Base-by-base conservation (phyloP, 805 yeast species). In the Priceomyces castillae region DNA sequence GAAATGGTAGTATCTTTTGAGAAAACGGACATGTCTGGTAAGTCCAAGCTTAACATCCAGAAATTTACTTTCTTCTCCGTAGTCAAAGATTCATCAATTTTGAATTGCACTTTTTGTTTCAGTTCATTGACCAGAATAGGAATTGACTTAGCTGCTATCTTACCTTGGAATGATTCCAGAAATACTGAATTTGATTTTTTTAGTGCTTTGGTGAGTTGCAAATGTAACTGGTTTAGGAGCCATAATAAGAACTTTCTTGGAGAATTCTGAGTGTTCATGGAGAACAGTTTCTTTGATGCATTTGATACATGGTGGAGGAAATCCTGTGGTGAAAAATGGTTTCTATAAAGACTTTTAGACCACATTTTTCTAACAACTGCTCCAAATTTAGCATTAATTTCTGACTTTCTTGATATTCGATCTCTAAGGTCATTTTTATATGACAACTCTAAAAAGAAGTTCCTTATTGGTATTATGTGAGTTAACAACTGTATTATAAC, bases 241-340 rank as follows among this genome's bases (percentile, higher is more conserved):
- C 90, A 85, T 4, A 74, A 51, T 4, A 84, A 49, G 46, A 86
- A 78, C 11, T 63, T 64, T 46, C 76, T 77, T 1, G 94, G 92
- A 34, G 78, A 78, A 3, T 58, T 55, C 37, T 71, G 67, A 22
- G 55, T 57, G 23, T 64, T 65, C 4, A 70, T 36, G 3, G 69
- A 56, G 52, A 76, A 77, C 34, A 60, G 55, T 41, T 70, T 73
- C 36, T 73, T 68, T 0, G 84, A 70, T n/a, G 57, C 43, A 1
- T 62, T 52, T 1, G 75, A 60, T 3, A 83, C 60, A 46, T 64
- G 67, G 45, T 80, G 80, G 36, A 83, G 56, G 6, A 87, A 61
- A 40, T 82, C 88, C 54, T 80, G 84, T 1, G 88, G 82, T 0
- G 92, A 81, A 2, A 85, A 69, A 52, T 84, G 88, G 2, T 73